A percentile compares a stretch with the other conserved stretches of the same genome.
Evolutionary conservation across 305 asterid genomes (phyloP).

Genomic region (Solanum hybrid): DNA sequence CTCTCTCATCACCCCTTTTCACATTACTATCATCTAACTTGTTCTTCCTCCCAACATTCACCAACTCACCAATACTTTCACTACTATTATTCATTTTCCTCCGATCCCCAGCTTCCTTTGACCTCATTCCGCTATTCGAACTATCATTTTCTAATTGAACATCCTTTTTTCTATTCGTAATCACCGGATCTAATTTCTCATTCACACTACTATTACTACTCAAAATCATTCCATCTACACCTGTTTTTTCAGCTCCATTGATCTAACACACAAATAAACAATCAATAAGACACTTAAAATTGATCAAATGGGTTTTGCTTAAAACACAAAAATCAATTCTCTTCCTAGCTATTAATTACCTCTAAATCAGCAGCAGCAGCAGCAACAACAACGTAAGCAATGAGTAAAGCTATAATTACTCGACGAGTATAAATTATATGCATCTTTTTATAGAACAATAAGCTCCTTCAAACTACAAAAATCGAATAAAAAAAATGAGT

Average conservation of each 20-base stretch:
- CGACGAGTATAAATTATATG: slow-evolving; percentile 18
- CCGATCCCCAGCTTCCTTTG: background rate
- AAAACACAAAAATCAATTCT: background rate
- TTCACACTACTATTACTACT: slow-evolving; percentile 21
- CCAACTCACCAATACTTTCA: background rate
- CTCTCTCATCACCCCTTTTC: background rate
- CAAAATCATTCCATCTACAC: slow-evolving; percentile 12
- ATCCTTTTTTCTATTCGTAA: slow-evolving; percentile 13
- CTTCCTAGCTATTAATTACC: slow-evolving; percentile 35
- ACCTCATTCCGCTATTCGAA: slow-evolving; percentile 11
- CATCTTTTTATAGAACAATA: slow-evolving; percentile 25
- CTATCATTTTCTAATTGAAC: background rate
- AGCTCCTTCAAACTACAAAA: background rate
- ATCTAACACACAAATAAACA: slow-evolving; percentile 25
- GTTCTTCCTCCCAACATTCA: background rate
- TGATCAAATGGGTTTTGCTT: background rate
- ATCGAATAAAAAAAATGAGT: background rate
- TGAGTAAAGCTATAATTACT: slow-evolving; percentile 27
- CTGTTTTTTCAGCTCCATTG: slow-evolving; percentile 16
- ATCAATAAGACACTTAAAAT: background rate
- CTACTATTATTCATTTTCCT: background rate
- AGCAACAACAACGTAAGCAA: slow-evolving; percentile 1
- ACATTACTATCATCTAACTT: background rate
- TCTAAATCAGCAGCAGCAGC: slow-evolving; percentile 36
- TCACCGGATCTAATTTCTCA: slow-evolving; percentile 21